Base-by-base conservation (phyloP, 805 yeast species). In the Yarrowia yakushimensis region DNA sequence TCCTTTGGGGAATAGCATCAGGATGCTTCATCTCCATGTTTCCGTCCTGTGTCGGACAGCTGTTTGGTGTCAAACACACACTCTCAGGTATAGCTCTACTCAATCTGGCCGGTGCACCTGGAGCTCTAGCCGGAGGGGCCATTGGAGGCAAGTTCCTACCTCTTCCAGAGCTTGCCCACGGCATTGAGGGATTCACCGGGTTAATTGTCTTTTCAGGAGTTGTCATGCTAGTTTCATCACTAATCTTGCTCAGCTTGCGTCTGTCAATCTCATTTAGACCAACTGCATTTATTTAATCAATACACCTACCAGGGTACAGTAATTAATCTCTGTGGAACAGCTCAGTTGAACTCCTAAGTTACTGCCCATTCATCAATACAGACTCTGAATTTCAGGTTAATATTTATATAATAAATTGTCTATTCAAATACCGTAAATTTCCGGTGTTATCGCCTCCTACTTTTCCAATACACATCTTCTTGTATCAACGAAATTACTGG, bases 101-200 rank as follows among this genome's bases (percentile, higher is more conserved):
- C 54, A 74, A 70, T 45, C 60, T 73, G 23, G 55, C 70, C 39
- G 71, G 71, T 7, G 70, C 70, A 4, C 62, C 75, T 11, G 75
- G 74, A 12, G 66, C 74, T 1, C 61, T 77, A 22, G 68, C 75
- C 27, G 78, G 78, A 0, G 74, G 78, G 13, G 67, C 74, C 22
- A 71, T 75, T 33, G 73, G 72, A 17, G 79, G 79, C 4, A 48
- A 67, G 6, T 76, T 74, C 37, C 65, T 76, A 36, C 76, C 77
- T 2, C 28, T 31, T 30, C 59, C 30, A 10, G 63, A 28, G 11
- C 30, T 25, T 54, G 65, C 33, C 13, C 30, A 5, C 46, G 64
- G 13, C 76, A 52, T 52, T 12, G 59, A 52, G 12, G 59, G 59
- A 1, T 52, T 52, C 25, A 36, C 59, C 2, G 59, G 77, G 10